Evolutionary conservation across 179 eudicot genomes (phyloP), one percentile per base, ranked within the genome.

Genomic region (Spergularia azorica): DNA sequence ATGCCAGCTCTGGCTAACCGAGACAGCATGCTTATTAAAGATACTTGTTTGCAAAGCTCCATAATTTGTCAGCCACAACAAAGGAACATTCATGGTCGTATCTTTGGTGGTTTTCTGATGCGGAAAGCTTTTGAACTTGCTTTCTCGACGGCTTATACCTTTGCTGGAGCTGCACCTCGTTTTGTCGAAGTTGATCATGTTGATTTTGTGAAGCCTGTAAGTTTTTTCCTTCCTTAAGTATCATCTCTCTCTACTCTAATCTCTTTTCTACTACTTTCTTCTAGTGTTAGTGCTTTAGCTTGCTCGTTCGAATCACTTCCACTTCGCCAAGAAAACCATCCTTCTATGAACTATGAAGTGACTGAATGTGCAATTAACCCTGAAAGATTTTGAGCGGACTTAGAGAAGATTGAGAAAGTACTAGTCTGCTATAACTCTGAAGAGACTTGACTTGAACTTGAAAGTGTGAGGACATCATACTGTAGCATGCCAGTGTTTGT

Each of bases 171-270:
- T 70, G 89, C 87, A 63, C 98, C 99, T 14, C 82, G 85, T 77
- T 95, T 95, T 81, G 85, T 95, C 4, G 98, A 95, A 84, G 98
- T 95, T 79, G 99, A 93, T 86, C 97, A 89, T 84, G 98, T 95
- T 70, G 98, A 95, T 84, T 95, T 95, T 81, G 90, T 95, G 63
- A 91, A 82, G 86, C 99, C 99, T 17, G 99, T 95, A 76, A 88
- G 97, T 86, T n/a, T 16, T 51, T n/a, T 4, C 57, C 68, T 64
- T 51, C 61, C 15, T 62, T 36, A 46, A 6, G 4, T 26, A 26
- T 26, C 38, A 46, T 76, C 16, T 68, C 61, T 62, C 12, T n/a
- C 18, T 6, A 39, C 8, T 7, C 65, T 73, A 63, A 15, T 56
- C 14, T 4, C 17, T 59, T 18, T 26, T 8, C 14, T 51, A 18